phyloP scores from a whole-genome alignment of 805 yeast genomes.

The Candida coleopterorum region DNA sequence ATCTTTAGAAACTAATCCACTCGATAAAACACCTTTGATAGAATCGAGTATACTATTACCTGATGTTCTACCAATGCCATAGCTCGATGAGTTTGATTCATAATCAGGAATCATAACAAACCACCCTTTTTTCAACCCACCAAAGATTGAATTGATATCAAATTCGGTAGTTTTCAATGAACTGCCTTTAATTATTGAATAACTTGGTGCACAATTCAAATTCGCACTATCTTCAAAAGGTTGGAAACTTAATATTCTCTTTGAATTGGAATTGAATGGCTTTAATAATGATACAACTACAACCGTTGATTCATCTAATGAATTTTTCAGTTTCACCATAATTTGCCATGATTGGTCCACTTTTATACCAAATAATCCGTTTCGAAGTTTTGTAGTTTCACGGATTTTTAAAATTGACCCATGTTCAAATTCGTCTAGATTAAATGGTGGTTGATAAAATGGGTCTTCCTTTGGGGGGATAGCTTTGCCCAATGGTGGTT shows the following conservation, averaged over 20 bases:
- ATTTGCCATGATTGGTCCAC: slow-evolving; percentile 16
- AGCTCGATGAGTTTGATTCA: slow-evolving; percentile 28
- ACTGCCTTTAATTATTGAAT: slow-evolving; percentile 15
- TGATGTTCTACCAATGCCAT: slow-evolving; percentile 26
- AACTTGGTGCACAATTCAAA: slow-evolving; percentile 24
- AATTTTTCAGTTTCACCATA: slow-evolving; percentile 17
- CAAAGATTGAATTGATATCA: slow-evolving; percentile 14
- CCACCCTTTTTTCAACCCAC: slow-evolving; percentile 25
- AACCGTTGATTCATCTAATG: slow-evolving; percentile 21
- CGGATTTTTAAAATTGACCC: too few species aligned
- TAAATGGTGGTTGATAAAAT: too few species aligned
- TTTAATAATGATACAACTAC: slow-evolving; percentile 22
- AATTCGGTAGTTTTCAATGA: slow-evolving; percentile 8
- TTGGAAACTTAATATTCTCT: slow-evolving; percentile 23
- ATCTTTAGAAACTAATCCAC: slow-evolving; percentile 11
- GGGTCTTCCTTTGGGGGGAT: too few species aligned
- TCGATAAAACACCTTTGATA: slow-evolving; percentile 20
- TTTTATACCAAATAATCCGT: not conserved
- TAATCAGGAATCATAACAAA: slow-evolving; percentile 31
- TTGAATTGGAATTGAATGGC: slow-evolving; percentile 24
- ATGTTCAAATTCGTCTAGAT: too few species aligned
- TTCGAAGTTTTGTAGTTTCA: not conserved
- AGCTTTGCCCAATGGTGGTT: too few species aligned
- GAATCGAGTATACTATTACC: slow-evolving; percentile 28
- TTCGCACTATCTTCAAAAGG: slow-evolving; percentile 24